phyloP scores from a whole-genome alignment of 768 basidiomycete species.

The Neoboletus brunneissimus region DNA sequence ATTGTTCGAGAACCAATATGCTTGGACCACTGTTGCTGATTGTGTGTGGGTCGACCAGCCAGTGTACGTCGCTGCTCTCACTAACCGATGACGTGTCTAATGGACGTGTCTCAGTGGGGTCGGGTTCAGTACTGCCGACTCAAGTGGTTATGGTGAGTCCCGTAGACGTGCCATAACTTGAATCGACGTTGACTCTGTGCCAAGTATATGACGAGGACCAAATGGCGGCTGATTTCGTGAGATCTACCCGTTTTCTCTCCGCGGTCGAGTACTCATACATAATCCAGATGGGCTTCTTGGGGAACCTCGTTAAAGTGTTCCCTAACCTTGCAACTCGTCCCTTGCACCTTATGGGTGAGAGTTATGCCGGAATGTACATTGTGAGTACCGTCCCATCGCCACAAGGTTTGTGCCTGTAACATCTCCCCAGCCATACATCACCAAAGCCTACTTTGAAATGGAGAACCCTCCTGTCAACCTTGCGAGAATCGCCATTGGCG shows the following conservation, averaged over 20 bases:
- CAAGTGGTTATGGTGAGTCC: conserved; percentile 53
- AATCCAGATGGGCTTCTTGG: conserved; percentile 64
- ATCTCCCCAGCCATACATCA: conserved; percentile 61
- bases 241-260: conserved; percentile 16
- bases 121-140: conserved; percentile 65
- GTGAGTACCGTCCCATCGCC: conserved; percentile 34
- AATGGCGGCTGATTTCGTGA: conserved; percentile 50
- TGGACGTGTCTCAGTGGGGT: conserved; percentile 41
- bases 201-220: conserved; percentile 61
- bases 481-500: conserved; percentile 67
- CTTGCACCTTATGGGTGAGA: conserved; percentile 67
- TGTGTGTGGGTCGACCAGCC: conserved; percentile 76
- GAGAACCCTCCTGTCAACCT: conserved; percentile 64
- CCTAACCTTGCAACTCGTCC: conserved; percentile 66
- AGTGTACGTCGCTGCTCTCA: conserved; percentile 37
- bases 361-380: conserved; percentile 73
- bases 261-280: conserved; percentile 1
- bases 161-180: not conserved
- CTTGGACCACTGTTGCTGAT: conserved; percentile 61
- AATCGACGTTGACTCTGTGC: conserved; percentile 12
- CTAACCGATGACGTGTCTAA: not conserved
- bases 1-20: conserved; percentile 48
- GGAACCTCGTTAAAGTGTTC: conserved; percentile 72
- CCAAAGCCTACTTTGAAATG: conserved; percentile 66
- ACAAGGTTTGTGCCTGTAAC: not conserved